Evolutionary conservation across 345 rosid genomes (phyloP).

Genomic region (Eucalyptus erythrocorys): DNA sequence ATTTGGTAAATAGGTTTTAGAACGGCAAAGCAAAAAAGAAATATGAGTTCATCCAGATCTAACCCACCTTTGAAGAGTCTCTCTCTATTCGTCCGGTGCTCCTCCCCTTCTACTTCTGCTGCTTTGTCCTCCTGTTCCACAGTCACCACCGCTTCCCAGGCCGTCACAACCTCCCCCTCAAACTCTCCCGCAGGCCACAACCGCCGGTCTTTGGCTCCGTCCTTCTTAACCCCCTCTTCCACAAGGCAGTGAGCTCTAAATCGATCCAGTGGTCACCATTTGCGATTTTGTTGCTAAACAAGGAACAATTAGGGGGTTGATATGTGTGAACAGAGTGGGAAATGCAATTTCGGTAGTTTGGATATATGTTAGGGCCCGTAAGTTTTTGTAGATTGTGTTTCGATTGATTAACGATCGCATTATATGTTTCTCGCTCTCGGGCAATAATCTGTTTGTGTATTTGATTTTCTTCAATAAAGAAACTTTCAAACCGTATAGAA

Average conservation of each 20-base stretch:
- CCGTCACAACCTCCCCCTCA: not conserved
- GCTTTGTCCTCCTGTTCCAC: not conserved
- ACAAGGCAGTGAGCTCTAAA: not conserved
- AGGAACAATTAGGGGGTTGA: not conserved
- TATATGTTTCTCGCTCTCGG: not conserved
- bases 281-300: not conserved
- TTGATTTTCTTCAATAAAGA: not conserved
- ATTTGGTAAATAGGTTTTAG: not conserved
- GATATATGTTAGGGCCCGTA: not conserved
- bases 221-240: not conserved
- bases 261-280: no score
- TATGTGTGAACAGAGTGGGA: not conserved
- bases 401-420: not conserved
- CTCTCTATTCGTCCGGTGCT: not conserved
- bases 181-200: not conserved
- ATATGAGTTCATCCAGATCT: not conserved
- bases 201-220: not conserved
- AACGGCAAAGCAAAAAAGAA: not conserved
- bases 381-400: not conserved
- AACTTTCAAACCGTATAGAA: not conserved
- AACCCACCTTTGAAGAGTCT: not conserved
- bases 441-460: not conserved
- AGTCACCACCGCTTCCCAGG: not conserved
- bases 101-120: not conserved
- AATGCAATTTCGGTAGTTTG: not conserved